These are phyloP conservation scores for Yamadazyma dushanensis DNA, from an alignment of 1,139 yeast species.

Conservation along the genomic window DNA sequence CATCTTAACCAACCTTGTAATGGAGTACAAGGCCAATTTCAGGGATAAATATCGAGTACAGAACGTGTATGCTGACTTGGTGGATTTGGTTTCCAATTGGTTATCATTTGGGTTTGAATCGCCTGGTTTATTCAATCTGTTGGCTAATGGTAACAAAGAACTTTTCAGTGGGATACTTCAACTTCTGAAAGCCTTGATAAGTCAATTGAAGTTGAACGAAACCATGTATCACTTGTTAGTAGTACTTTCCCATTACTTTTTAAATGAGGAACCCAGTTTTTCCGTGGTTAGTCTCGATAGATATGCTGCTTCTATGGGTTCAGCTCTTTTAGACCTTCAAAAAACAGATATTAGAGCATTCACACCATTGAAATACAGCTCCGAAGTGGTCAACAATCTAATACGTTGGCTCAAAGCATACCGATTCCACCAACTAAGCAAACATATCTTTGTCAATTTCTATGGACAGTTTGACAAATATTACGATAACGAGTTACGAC, in stretches of 20 bases:
- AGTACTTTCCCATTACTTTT: slow-evolving; percentile 5
- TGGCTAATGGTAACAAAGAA: slow-evolving; percentile 30
- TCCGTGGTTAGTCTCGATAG: not conserved
- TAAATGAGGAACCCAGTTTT: not conserved
- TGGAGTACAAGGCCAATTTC: slow-evolving; percentile 1
- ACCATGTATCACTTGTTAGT: slow-evolving; percentile 4
- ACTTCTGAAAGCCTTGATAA: slow-evolving; percentile 6
- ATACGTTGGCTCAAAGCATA: slow-evolving; percentile 13
- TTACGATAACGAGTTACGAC: slow-evolving; percentile 12
- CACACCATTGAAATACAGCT: slow-evolving; percentile 12
- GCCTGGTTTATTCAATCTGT: slow-evolving; percentile 28
- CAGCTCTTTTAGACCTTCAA: slow-evolving; percentile 6
- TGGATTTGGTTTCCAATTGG: slow-evolving; percentile 24
- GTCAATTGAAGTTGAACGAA: not conserved
- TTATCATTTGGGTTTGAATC: slow-evolving; percentile 21
- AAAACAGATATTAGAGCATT: slow-evolving; percentile 5
- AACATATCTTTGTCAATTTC: slow-evolving; percentile 7
- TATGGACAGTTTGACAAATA: slow-evolving; percentile 14
- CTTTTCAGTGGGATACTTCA: slow-evolving; percentile 26
- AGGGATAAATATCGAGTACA: not conserved
- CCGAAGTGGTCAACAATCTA: slow-evolving; percentile 11
- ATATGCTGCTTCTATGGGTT: not conserved
- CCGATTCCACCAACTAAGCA: slow-evolving; percentile 4
- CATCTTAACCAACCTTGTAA: slow-evolving; percentile 17
- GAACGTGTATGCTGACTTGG: not conserved